These are phyloP conservation scores for Penicillium sp. DNA, from an alignment of 2,329 filamentous ascomycete species.

Conservation along the genomic window DNA sequence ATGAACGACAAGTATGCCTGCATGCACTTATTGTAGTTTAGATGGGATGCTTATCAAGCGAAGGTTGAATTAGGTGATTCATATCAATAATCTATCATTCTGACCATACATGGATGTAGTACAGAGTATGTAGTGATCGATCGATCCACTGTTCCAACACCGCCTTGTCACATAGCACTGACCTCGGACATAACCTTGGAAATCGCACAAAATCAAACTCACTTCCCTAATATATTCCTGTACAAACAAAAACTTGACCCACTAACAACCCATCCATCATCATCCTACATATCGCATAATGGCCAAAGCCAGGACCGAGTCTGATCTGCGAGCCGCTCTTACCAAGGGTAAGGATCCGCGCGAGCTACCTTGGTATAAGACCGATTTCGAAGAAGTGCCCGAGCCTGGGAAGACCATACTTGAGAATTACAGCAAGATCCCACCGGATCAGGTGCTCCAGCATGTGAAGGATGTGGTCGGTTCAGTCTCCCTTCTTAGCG, in stretches of 20 bases:
- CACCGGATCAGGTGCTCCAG: constrained; percentile 10
- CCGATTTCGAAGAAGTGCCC: constrained; percentile 10
- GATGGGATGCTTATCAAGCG: no score
- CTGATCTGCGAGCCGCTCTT: constrained; percentile 12
- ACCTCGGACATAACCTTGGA: no score
- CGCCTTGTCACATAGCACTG: no score
- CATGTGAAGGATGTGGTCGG: constrained; percentile 22
- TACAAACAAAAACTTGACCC: not conserved
- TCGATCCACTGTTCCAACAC: no score
- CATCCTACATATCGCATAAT: not conserved
- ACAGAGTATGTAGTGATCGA: no score
- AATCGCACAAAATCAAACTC: no score
- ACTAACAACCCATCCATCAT: not conserved
- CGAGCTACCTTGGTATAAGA: constrained; percentile 20
- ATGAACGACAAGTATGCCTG: no score
- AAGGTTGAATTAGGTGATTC: no score
- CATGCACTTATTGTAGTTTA: no score
- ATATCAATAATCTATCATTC: no score
- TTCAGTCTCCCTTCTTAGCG: not conserved
- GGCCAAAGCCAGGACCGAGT: constrained; percentile 13
- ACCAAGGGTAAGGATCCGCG: constrained; percentile 9
- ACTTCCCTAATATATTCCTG: not conserved
- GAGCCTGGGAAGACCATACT: constrained; percentile 19
- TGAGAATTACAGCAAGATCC: constrained; percentile 20
- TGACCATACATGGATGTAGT: no score